Base-by-base conservation (phyloP, 306 rosid genomes). In the Quercus mongolica region DNA sequence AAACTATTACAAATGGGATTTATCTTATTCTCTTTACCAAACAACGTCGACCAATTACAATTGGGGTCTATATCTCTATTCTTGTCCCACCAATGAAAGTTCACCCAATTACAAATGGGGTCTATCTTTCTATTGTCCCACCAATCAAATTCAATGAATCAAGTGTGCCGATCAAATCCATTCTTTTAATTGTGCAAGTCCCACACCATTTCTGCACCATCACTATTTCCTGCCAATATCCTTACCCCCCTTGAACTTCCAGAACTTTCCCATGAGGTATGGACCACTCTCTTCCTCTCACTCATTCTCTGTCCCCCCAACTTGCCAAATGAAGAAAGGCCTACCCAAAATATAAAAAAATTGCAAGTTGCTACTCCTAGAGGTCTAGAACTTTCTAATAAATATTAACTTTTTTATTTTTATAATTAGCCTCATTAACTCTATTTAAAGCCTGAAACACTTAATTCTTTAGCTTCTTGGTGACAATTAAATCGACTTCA, bases 381-480 rank as follows among this genome's bases (percentile, higher is more conserved):
- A 61, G 21, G 68, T 90, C 93, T 84, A 84, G 90, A 90, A 90
- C 71, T 56, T 88, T 87, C 89, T 61, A 67, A 20, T 52, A 1
- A n/a, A 25, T 28, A 30, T 0, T 76, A 23, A 21, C 3, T 23
- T 35, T 19, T 30, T 15, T 4, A 52, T 1, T 2, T 71, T 56
- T 56, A 14, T 17, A 17, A 38, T 54, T 35, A 6, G 6, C 18
- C 5, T 19, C 31, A 63, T 57, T 67, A 8, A 2, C 13, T 76
- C 77, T 76, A 80, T 82, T 56, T 85, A 79, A 72, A 1, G 78
- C 21, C 62, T 46, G 7, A 10, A 7, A 6, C 26, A 18, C 19
- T 63, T 1, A 12, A 49, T 23, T 0, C 18, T 6, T 3, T 26
- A 51, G 75, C 83, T 69, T 25, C 78, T 72, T 68, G 26, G 1